Conservation (phyloP, 2,329 filamentous ascomycete species). For the Chaetomium strumarium region DNA sequence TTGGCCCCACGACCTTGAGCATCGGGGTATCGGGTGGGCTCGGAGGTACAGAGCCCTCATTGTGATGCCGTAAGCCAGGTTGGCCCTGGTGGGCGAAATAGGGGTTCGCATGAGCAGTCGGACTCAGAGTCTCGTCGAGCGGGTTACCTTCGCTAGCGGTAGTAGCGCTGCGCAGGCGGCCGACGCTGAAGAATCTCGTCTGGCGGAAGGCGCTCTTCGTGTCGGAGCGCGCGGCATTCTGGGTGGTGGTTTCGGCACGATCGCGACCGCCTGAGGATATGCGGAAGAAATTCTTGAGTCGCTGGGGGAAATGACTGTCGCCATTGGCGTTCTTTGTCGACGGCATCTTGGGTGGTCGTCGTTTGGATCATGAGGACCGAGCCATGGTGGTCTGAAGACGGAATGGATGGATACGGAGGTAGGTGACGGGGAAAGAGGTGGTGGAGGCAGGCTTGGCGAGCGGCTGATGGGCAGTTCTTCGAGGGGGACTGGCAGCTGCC, state of each 20-base stretch:
- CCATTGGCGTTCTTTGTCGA: constrained; percentile 50
- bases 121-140: constrained; percentile 82
- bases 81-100: constrained; percentile 97
- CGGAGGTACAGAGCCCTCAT: constrained; percentile 85
- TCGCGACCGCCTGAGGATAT: constrained; percentile 46
- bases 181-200: constrained; percentile 83
- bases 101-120: constrained; percentile 89
- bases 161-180: constrained; percentile 81
- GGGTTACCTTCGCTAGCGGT: constrained; percentile 89
- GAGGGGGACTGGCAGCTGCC: constrained; percentile 5
- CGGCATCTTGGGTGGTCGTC: constrained; percentile 38
- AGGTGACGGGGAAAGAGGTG: constrained; percentile 4
- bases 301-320: constrained; percentile 59
- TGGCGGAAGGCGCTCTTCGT: constrained; percentile 68
- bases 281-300: constrained; percentile 65
- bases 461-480: constrained; percentile 6
- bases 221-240: constrained; percentile 44
- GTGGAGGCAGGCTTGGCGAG: constrained; percentile 5
- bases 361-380: constrained; percentile 23
- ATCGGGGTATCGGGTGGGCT: constrained; percentile 87
- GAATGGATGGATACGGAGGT: no score
- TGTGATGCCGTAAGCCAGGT: constrained; percentile 87
- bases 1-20: constrained; percentile 64
- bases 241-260: constrained; percentile 19
- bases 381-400: constrained; percentile 21